Percentiles rank a stretch among this genome's conserved stretches.
phyloP scores from a whole-genome alignment of 2,329 filamentous ascomycete genomes.

The Lojkania enalia region DNA sequence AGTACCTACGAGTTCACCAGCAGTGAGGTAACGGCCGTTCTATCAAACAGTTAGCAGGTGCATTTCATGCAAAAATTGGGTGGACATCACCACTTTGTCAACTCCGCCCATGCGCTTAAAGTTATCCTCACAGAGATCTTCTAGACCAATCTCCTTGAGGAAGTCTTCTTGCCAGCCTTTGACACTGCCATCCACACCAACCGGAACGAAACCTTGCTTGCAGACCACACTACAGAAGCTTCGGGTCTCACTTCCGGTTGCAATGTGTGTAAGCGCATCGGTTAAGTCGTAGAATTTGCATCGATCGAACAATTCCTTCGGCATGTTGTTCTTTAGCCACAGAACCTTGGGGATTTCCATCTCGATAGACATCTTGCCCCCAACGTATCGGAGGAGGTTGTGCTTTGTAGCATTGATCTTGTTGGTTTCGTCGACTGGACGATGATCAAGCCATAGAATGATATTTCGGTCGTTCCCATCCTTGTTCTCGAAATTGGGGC shows the following conservation, averaged over 20 bases:
- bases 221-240: slow-evolving; percentile 97
- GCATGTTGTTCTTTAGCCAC: slow-evolving; percentile 99
- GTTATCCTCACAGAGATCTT: slow-evolving; percentile 79
- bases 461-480: slow-evolving; percentile 88
- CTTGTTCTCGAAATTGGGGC: slow-evolving; percentile 77
- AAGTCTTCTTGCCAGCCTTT: slow-evolving; percentile 99
- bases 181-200: slow-evolving; percentile 95
- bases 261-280: slow-evolving; percentile 91
- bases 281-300: slow-evolving; percentile 98
- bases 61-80: slow-evolving; percentile 15
- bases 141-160: slow-evolving; percentile 81
- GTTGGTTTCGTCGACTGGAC: slow-evolving; percentile 85
- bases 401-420: slow-evolving; percentile 92
- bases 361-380: slow-evolving; percentile 97
- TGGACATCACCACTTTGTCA: slow-evolving; percentile 81
- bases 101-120: slow-evolving; percentile 95
- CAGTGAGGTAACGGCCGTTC: slow-evolving; percentile 90
- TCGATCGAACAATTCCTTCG: slow-evolving; percentile 80
- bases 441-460: slow-evolving; percentile 95
- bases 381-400: slow-evolving; percentile 92
- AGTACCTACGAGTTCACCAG: slow-evolving; percentile 85
- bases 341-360: slow-evolving; percentile 99
- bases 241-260: slow-evolving; percentile 86
- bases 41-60: slow-evolving; percentile 51
- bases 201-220: slow-evolving; percentile 94